These are phyloP conservation scores for Talaromyces nanjingensis DNA, from an alignment of 495 filamentous ascomycete species.

Conservation along the genomic window DNA sequence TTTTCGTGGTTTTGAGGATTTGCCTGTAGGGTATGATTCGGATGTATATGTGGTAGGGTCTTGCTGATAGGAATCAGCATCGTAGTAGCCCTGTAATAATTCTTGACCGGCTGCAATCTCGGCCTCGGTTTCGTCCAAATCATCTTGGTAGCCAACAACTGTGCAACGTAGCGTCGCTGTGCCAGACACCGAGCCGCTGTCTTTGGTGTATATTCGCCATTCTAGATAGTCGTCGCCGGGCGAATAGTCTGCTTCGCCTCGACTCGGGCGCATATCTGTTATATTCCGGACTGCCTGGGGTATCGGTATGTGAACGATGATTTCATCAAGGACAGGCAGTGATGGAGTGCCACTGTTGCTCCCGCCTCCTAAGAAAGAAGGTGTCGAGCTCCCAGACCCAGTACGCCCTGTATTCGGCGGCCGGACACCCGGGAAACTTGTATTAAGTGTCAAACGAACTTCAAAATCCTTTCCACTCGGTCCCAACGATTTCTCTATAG, in stretches of 20 bases:
- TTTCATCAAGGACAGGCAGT: conserved; percentile 65
- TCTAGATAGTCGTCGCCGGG: conserved; percentile 65
- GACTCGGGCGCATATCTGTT: conserved; percentile 73
- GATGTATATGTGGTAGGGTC: conserved; percentile 8
- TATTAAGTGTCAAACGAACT: conserved; percentile 66
- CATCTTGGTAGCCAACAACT: conserved; percentile 60
- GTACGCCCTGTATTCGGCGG: conserved; percentile 20
- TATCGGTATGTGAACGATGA: conserved; percentile 75
- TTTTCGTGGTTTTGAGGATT: conserved; percentile 14
- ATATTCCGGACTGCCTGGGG: conserved; percentile 77
- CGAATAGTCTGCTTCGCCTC: conserved; percentile 76
- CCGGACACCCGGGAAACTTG: conserved; percentile 46
- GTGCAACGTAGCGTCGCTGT: conserved; percentile 74
- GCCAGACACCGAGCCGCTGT: conserved; percentile 51
- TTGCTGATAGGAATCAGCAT: conserved; percentile 49
- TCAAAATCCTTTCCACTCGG: conserved; percentile 76
- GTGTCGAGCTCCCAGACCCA: conserved; percentile 50
- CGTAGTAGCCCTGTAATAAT: conserved; percentile 48
- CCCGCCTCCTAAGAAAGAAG: conserved; percentile 52
- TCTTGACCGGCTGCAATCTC: conserved; percentile 36
- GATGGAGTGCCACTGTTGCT: conserved; percentile 41
- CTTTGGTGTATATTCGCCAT: conserved; percentile 75
- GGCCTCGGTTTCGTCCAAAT: conserved; percentile 50
- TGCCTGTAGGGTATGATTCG: conserved; percentile 2
- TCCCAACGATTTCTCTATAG: conserved; percentile 75